phyloP scores from a whole-genome alignment of 2,329 filamentous ascomycete species.

The Colletotrichum horii region DNA sequence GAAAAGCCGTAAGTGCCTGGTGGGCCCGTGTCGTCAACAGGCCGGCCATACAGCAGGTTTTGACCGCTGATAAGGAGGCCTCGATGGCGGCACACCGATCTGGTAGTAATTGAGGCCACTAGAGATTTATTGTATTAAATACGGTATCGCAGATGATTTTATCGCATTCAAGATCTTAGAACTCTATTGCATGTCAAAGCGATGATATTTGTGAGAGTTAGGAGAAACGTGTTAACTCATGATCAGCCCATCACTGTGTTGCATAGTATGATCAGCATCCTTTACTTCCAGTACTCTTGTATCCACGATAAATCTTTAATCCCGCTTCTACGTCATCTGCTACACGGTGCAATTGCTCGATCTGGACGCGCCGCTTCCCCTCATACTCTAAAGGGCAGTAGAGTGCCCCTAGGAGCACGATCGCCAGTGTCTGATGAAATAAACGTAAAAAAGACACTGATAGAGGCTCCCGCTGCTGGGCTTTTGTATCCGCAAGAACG shows the following conservation, averaged over 20 bases:
- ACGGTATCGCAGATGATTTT: rapidly evolving
- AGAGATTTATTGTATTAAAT: background rate
- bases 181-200: background rate
- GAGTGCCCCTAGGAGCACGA: conserved; percentile 37
- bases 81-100: conserved; percentile 29
- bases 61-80: conserved; percentile 40
- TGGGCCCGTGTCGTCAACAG: conserved; percentile 42
- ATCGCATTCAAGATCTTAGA: background rate
- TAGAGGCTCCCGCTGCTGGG: conserved; percentile 28
- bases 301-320: conserved; percentile 31
- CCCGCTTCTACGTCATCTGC: conserved; percentile 33
- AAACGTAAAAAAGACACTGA: conserved; percentile 38
- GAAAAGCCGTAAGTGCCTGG: conserved; percentile 43
- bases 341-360: conserved; percentile 33
- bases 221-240: background rate
- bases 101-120: background rate
- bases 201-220: background rate
- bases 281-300: background rate
- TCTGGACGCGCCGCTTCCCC: conserved; percentile 33
- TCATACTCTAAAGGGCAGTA: conserved; percentile 30
- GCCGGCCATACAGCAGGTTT: conserved; percentile 39
- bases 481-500: conserved; percentile 21
- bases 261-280: background rate
- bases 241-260: background rate
- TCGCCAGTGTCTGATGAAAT: conserved; percentile 37